Base-by-base conservation (phyloP, 106 monocot genomes). In the Posidonia australis region DNA sequence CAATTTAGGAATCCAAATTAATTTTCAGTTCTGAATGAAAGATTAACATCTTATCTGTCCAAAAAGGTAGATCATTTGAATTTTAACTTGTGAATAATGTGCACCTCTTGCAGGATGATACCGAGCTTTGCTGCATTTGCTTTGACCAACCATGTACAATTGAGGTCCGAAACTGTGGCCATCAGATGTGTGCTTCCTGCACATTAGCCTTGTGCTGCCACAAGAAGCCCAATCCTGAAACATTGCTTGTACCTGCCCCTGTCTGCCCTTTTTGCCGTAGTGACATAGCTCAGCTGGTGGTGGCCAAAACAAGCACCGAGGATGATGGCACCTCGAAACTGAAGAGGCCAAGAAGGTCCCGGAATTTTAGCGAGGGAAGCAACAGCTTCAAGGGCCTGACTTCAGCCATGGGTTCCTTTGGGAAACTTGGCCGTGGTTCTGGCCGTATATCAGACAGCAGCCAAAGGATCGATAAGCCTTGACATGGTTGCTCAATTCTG, bases 161-260 rank as follows among this genome's bases (percentile, higher is more conserved):
- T 3, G 58, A 58, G 69, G 45, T 69, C 27, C 25, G 59, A 28
- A 44, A 60, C 59, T 69, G 58, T 17, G 43, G 69, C 28, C 94
- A 94, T 65, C 89, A 90, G 60, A 89, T 94, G 94, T 94, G 94
- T 27, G 86, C 94, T 4, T 66, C 82, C 68, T 94, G 94, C 89
- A 94, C 77, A 20, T 62, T 94, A 31, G 77, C 89, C 13, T 73
- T 94, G 16, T 94, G 94, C 67, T 94, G 89, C 72, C 94, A 94
- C 75, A 84, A 73, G 74, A 89, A 90, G 75, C 94, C 89, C 45
- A 80, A 83, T 26, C 78, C 86, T 7, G 45, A 75, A 16, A 83
- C 83, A 3, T 64, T 65, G 30, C 73, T 72, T 60, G 18, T 70
- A 58, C 11, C 86, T 0, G 66, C 76, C 12, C 88, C 85, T 10